These are phyloP conservation scores for Crithidia brevicula DNA, from an alignment of 208 protist genomes.

Conservation along the genomic window DNA sequence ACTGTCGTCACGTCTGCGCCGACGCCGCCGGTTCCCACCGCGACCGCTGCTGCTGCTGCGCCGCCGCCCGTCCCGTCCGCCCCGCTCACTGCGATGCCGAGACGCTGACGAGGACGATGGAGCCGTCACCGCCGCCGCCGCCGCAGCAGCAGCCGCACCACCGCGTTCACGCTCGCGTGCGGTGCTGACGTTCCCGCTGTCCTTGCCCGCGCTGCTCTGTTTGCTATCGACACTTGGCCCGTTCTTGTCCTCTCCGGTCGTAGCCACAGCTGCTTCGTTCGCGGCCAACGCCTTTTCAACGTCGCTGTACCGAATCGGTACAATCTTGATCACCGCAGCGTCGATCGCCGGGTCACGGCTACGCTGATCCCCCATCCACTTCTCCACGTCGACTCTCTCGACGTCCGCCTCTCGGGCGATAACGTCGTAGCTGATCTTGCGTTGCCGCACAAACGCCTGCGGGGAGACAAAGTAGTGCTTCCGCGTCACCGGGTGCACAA, in stretches of 20 bases:
- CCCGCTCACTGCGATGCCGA: not conserved
- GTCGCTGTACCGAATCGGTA: conserved; percentile 53
- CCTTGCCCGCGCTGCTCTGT: not conserved
- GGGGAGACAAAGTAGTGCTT: conserved; percentile 65
- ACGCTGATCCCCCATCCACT: conserved; percentile 75
- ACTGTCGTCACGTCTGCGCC: not conserved
- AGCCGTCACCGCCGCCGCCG: not conserved
- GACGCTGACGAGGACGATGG: not conserved
- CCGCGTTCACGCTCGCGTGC: conserved; percentile 1
- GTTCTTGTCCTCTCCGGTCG: not conserved
- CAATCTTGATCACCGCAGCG: conserved; percentile 51
- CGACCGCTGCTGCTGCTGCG: conserved; percentile 1
- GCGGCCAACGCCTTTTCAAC: conserved; percentile 34
- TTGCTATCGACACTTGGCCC: not conserved
- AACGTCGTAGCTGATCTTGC: conserved; percentile 41
- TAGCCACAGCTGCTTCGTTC: conserved; percentile 13
- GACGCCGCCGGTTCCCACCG: not conserved
- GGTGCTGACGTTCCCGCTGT: not conserved
- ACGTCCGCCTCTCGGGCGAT: conserved; percentile 38
- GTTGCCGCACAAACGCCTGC: conserved; percentile 72
- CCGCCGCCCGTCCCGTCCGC: not conserved
- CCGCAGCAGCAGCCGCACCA: not conserved
- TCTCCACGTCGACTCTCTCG: conserved; percentile 46
- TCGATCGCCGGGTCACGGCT: conserved; percentile 59
- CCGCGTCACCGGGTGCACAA: conserved; percentile 55